Conservation (phyloP, 345 rosid species). For the Eucalyptus grandis region DNA sequence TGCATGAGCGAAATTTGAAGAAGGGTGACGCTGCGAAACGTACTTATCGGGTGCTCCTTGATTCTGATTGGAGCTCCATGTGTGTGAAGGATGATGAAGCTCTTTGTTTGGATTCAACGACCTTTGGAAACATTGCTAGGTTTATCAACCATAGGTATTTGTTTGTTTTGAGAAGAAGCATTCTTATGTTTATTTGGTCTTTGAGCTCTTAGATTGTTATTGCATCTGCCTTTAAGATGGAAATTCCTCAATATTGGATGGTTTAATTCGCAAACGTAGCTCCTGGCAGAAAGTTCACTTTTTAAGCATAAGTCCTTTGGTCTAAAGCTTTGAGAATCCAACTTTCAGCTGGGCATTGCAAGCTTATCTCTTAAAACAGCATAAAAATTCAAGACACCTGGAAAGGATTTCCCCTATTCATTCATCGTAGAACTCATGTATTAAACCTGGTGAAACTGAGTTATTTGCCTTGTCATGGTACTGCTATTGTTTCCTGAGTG, state of each 20-base stretch:
- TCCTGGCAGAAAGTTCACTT: neutral
- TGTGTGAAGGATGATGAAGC: constrained; percentile 65
- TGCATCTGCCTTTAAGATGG: neutral
- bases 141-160: constrained; percentile 88
- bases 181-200: neutral
- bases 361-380: neutral
- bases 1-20: constrained; percentile 36
- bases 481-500: neutral
- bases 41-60: constrained; percentile 59
- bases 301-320: neutral
- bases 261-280: neutral
- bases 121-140: constrained; percentile 73
- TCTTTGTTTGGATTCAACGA: constrained; percentile 76
- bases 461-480: neutral
- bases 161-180: neutral
- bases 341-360: neutral
- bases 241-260: neutral
- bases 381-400: neutral
- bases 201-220: neutral
- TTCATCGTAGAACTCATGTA: neutral
- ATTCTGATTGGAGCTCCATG: constrained; percentile 74
- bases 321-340: neutral
- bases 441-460: neutral
- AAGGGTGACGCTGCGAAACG: constrained; percentile 18
- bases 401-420: neutral